These are phyloP conservation scores for Globisporangium parvum DNA, from an alignment of 352 stramenopile genomes.

Conservation along the genomic window DNA sequence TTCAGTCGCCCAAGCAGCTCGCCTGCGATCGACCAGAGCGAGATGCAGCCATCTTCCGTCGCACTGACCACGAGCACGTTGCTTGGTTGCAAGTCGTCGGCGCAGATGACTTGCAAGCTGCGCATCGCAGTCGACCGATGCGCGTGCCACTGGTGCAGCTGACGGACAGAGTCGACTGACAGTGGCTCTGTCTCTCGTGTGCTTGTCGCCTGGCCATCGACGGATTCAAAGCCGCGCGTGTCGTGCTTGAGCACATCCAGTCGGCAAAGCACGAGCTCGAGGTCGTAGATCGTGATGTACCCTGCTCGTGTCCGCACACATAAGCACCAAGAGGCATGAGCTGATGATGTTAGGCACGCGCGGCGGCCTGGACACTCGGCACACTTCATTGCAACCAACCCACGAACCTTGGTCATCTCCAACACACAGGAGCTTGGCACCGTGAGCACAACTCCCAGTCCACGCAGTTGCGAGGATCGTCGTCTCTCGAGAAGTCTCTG, in stretches of 20 bases:
- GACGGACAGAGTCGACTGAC: constrained; percentile 7
- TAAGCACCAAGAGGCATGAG: neutral
- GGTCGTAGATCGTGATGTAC: constrained; percentile 26
- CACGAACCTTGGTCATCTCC: constrained; percentile 29
- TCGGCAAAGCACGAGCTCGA: constrained; percentile 8
- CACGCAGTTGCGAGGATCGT: constrained; percentile 21
- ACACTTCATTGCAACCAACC: neutral
- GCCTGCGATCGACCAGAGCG: constrained; percentile 30
- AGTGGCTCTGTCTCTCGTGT: too few species aligned
- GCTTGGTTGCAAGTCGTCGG: constrained; percentile 2
- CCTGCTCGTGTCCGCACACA: constrained; percentile 12
- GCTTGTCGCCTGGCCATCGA: neutral
- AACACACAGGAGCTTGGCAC: constrained; percentile 25
- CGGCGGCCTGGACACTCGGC: neutral
- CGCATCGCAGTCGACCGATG: constrained; percentile 19
- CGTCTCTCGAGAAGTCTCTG: neutral
- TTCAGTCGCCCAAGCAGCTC: constrained; percentile 23
- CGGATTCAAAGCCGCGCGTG: neutral
- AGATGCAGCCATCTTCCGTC: constrained; percentile 23
- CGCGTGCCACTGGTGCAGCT: constrained; percentile 23
- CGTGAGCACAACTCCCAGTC: constrained; percentile 15
- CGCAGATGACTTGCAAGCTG: constrained; percentile 9
- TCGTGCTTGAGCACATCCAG: constrained; percentile 1
- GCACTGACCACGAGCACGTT: constrained; percentile 19
- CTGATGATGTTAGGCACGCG: neutral